Evolutionary conservation across 1,284 basidiomycete species (phyloP).

Genomic region (Gymnopus androsaceus): DNA sequence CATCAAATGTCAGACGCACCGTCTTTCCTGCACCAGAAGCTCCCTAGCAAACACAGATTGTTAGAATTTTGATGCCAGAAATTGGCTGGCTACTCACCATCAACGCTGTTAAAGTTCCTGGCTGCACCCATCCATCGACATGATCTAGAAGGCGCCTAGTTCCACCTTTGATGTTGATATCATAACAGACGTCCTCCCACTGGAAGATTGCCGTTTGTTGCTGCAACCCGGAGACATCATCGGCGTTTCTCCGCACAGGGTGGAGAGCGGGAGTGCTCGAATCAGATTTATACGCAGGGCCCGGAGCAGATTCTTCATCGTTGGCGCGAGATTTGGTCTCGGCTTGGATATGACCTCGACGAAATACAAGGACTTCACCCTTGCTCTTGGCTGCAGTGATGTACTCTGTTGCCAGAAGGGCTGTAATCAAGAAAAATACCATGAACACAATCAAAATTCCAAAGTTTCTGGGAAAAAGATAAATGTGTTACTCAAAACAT

Average conservation of each 20-base stretch:
- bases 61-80: not conserved
- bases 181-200: slow-evolving; percentile 48
- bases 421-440: slow-evolving; percentile 30
- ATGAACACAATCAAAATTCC: slow-evolving; percentile 42
- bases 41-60: slow-evolving; percentile 27
- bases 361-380: slow-evolving; percentile 48
- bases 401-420: slow-evolving; percentile 45
- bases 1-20: too few species aligned
- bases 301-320: too few species aligned
- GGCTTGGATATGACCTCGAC: slow-evolving; percentile 37
- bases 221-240: slow-evolving; percentile 7
- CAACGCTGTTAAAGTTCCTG: slow-evolving; percentile 54
- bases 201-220: slow-evolving; percentile 19
- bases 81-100: slow-evolving; percentile 39
- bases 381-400: slow-evolving; percentile 41
- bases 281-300: too few species aligned
- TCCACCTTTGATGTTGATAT: slow-evolving; percentile 48
- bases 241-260: not conserved
- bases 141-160: slow-evolving; percentile 52
- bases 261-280: too few species aligned
- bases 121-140: slow-evolving; percentile 68
- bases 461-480: slow-evolving; percentile 30
- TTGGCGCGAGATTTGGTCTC: slow-evolving; percentile 10
- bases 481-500: not conserved
- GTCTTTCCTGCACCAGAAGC: slow-evolving; percentile 67